Evolutionary conservation across 345 rosid species (phyloP), one percentile per base, ranked within the genome.

Genomic region (Pseudoturritis turrita): DNA sequence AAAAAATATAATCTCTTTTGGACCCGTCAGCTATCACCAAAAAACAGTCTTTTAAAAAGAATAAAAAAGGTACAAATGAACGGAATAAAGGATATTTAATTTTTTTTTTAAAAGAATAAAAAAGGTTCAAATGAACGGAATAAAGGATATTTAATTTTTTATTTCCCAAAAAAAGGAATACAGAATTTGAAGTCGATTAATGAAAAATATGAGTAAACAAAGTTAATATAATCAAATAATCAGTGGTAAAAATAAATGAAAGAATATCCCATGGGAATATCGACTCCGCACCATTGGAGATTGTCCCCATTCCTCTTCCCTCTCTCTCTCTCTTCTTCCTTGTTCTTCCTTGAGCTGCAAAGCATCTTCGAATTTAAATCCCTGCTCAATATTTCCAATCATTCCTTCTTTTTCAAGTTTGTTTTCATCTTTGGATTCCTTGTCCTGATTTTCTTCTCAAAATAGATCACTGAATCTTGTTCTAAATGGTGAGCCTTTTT

Each of bases 191-290:
- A 33, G n/a, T 15, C 13, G 33, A 29, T 2, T 33, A 46, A 46
- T 10, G 3, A 12, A 39, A 36, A 3, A 14, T 8, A 37, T 7
- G 15, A 45, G 2, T 25, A 44, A 26, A 52, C 6, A 17, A 54
- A 47, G 65, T 51, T 41, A 29, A 23, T n/a, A 66, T 15, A 19
- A 49, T 60, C 49, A 25, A 28, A 39, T 23, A 51, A 31, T 4
- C 28, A n/a, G n/a, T n/a, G n/a, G 25, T 65, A 37, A 39, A 17
- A 64, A 22, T 18, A n/a, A 59, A 44, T 54, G 55, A 33, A 63
- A 64, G 77, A 73, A 73, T 64, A 73, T 64, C 58, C 77, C 70
- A 64, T 54, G 58, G 53, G 77, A 73, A 73, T 73, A 65, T 73
- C 71, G 62, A 55, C 6, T 73, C 71, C 71, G 43, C 65, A 65